Conservation (phyloP, 164 flowering plant genomes). For the Stephania japonica region DNA sequence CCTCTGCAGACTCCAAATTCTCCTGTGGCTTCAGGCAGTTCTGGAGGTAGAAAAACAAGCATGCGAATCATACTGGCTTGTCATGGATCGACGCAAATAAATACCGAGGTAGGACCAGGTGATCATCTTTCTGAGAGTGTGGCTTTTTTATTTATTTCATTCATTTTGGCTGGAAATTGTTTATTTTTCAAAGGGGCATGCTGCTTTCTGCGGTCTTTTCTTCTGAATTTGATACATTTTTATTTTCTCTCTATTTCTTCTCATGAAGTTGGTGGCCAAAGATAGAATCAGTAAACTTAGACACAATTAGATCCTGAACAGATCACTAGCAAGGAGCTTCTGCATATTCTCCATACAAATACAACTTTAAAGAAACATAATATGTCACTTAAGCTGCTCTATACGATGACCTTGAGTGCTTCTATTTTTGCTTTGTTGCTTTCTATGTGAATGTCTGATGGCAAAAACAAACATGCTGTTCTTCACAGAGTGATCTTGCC, state of each 20-base stretch:
- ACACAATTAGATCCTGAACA: no score
- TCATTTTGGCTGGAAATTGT: not conserved
- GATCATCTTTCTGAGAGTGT: constrained; percentile 2
- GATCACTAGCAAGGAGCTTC: not conserved
- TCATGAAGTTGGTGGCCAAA: no score
- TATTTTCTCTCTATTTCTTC: no score
- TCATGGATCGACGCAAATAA: constrained; percentile 48
- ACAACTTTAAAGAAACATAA: not conserved
- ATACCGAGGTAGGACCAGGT: constrained; percentile 40
- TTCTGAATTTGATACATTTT: no score
- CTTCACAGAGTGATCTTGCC: constrained; percentile 28
- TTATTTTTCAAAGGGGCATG: not conserved
- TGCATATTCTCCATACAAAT: not conserved
- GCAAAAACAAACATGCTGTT: not conserved
- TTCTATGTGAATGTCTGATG: not conserved
- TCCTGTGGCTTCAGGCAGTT: constrained; percentile 61
- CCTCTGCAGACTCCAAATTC: constrained; percentile 81
- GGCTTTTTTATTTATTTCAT: not conserved
- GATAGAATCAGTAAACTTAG: no score
- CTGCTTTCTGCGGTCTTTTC: no score
- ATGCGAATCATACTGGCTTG: constrained; percentile 69
- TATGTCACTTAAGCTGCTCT: not conserved
- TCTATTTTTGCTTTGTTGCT: not conserved
- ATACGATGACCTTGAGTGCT: not conserved
- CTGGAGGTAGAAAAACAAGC: constrained; percentile 72